Conservation (phyloP, 2,329 filamentous ascomycete species). For the Penicillium italicum region DNA sequence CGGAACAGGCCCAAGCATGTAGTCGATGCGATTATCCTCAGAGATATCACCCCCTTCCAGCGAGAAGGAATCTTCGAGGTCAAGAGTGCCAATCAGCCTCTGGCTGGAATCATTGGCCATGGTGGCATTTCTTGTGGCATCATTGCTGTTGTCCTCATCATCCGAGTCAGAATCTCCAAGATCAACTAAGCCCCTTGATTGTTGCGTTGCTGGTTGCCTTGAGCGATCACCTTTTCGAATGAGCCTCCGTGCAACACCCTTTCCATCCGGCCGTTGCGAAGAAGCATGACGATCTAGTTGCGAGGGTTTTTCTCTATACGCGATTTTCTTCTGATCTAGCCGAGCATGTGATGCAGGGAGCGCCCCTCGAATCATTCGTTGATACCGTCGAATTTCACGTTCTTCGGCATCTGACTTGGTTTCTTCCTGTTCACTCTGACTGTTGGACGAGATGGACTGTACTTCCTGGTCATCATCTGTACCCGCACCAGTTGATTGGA, state of each 20-base stretch:
- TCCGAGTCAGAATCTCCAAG: constrained; percentile 32
- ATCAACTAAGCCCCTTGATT: constrained; percentile 25
- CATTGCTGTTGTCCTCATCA: constrained; percentile 4
- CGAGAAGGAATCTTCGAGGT: constrained; percentile 22
- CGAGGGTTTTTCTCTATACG: constrained; percentile 17
- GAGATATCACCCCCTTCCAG: constrained; percentile 34
- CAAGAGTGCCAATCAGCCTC: constrained; percentile 16
- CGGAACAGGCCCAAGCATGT: constrained; percentile 36
- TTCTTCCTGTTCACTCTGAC: constrained; percentile 19
- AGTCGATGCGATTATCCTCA: constrained; percentile 44
- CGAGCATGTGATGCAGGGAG: constrained; percentile 49
- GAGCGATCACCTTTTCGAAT: constrained; percentile 22
- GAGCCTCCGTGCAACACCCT: constrained; percentile 35
- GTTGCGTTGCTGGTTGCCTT: constrained; percentile 12
- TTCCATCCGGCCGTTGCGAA: constrained; percentile 25
- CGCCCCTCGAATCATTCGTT: constrained; percentile 47
- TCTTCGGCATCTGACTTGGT: constrained; percentile 22
- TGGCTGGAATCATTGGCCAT: constrained; percentile 11
- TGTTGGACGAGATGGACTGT: constrained; percentile 21
- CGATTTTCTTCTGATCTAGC: constrained; percentile 39
- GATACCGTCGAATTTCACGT: constrained; percentile 31
- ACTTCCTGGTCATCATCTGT: constrained; percentile 16
- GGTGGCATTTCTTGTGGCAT: background rate
- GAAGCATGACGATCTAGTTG: constrained; percentile 22
- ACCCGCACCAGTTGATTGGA: constrained; percentile 15